Conservation (phyloP, 2,329 filamentous ascomycete species). For the Colletotrichum noveboracense region DNA sequence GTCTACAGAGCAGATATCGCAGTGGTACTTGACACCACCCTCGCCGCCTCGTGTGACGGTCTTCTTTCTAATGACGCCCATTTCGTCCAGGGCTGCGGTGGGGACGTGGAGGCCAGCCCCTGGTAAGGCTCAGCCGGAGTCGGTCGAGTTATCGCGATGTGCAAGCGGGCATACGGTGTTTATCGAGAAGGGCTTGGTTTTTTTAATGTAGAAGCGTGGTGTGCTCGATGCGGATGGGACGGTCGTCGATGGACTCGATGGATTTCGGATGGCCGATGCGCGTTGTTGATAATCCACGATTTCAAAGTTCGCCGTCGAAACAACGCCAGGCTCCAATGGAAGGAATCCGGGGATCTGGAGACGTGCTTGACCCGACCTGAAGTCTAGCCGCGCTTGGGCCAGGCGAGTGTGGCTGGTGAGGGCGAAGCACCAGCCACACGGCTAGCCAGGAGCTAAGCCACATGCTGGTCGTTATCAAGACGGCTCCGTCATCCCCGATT, state of each 20-base stretch:
- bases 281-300: constrained; percentile 2
- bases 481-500: constrained; percentile 19
- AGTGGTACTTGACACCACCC: constrained; percentile 93
- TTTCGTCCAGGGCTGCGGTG: constrained; percentile 42
- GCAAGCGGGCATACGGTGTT: not conserved
- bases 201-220: not conserved
- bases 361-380: constrained; percentile 1
- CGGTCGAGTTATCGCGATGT: constrained; percentile 1
- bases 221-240: not conserved
- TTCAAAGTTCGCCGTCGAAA: not conserved
- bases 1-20: constrained; percentile 94
- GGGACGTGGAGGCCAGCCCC: constrained; percentile 20
- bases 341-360: constrained; percentile 1
- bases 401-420: accelerated
- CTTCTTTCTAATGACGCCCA: constrained; percentile 98
- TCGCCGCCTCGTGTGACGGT: constrained; percentile 84
- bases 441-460: accelerated
- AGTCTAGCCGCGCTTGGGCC: not conserved
- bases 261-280: not conserved
- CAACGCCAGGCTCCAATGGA: constrained; percentile 7
- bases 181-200: not conserved
- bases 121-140: constrained; percentile 18
- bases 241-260: constrained; percentile 9
- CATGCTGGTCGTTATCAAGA: too few species aligned
- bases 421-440: accelerated